Evolutionary conservation across 176 grass and related monocot genomes (phyloP), one percentile per base, ranked within the genome.

Genomic region (Lolium rigidum): DNA sequence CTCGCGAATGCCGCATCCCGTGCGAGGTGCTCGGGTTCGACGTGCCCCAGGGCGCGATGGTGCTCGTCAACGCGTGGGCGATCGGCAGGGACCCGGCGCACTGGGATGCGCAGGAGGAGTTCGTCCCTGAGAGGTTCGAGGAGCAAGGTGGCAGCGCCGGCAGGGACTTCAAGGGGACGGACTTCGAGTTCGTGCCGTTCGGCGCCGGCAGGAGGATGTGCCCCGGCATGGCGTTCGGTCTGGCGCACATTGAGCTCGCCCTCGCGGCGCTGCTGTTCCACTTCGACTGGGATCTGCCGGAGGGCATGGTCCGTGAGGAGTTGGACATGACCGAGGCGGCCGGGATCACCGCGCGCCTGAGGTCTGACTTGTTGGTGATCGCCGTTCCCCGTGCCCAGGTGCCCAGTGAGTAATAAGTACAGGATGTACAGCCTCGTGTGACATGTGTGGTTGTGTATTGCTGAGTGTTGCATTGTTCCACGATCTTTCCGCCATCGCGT

Each of bases 31-130:
- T 84, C 1, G 70, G 70, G 21, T 74, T 87, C 84, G 77, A 89
- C 61, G 47, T 94, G 47, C 90, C 89, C 1, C 35, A 37, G n/a
- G 87, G 84, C 4, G 25, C 57, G 0, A 87, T n/a, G 76, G 87
- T 92, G 58, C 0, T 92, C 7, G 84, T 94, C 22, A 94, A 92
- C 52, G 76, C 80, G 39, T 94, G 92, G 90, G 90, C 90, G 2
- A 81, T 94, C 64, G 63, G 87, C 5, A 25, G 84, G 64, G 89
- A 94, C 65, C 25, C 83, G 10, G 26, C 63, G 55, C 5, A 39
- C 20, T 60, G 86, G 85, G 64, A 57, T 26, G n/a, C 65, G 3
- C 64, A 80, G 1, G 63, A 84, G 47, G 85, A 87, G 39, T 91
- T 91, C 85, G 12, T 15, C 4, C 89, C 76, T 1, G 79, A 90